These are phyloP conservation scores for Usnea hakonensis DNA, from an alignment of 495 filamentous ascomycete species.

Conservation along the genomic window DNA sequence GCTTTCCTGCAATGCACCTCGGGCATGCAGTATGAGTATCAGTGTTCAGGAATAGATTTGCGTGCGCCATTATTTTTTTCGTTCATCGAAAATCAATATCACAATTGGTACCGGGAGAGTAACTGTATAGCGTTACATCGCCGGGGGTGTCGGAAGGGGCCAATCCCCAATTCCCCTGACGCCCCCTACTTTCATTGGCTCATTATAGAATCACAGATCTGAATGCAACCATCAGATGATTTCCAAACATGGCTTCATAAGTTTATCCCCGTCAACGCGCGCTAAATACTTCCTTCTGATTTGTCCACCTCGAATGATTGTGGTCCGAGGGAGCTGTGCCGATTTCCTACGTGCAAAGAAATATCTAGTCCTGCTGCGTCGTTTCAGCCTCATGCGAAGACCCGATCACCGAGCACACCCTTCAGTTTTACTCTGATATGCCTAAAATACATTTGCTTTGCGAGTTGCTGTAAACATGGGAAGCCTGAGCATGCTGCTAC, in stretches of 20 bases:
- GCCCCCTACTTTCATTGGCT: neutral
- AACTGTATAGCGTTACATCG: neutral
- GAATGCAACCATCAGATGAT: neutral
- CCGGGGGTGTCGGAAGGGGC: neutral
- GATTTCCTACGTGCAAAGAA: too few species aligned
- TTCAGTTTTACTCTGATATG: neutral
- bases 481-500: neutral
- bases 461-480: neutral
- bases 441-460: neutral
- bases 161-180: neutral
- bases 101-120: neutral
- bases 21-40: neutral
- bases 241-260: neutral
- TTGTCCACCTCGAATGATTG: neutral
- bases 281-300: neutral
- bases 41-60: too few species aligned
- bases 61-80: too few species aligned
- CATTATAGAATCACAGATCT: too few species aligned
- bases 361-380: too few species aligned
- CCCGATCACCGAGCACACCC: neutral
- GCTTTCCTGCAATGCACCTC: neutral
- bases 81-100: too few species aligned
- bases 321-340: neutral
- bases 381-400: neutral
- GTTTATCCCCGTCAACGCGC: neutral